Conservation (phyloP, 768 basidiomycete species). For the Macrocybe gigantea region DNA sequence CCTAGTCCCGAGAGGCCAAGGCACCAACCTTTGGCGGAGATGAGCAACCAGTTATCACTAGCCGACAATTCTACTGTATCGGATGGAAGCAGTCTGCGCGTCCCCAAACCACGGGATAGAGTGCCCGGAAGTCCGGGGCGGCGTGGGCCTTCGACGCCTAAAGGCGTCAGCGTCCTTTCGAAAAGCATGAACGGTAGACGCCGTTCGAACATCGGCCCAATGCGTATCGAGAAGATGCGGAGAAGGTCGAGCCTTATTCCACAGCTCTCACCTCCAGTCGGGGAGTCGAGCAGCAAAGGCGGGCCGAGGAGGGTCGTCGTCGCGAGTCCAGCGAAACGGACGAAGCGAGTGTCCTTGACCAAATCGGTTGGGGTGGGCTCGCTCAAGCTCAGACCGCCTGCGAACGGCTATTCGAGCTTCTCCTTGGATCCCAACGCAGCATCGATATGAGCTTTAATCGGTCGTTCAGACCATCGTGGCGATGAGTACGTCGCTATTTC, state of each 20-base stretch:
- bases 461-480: slow-evolving; percentile 50
- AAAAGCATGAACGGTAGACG: slow-evolving; percentile 39
- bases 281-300: slow-evolving; percentile 26
- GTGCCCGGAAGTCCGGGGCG: slow-evolving; percentile 38
- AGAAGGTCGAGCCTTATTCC: slow-evolving; percentile 80
- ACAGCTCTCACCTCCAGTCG: slow-evolving; percentile 45
- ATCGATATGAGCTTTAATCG: slow-evolving; percentile 44
- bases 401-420: slow-evolving; percentile 17
- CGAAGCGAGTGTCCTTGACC: slow-evolving; percentile 51
- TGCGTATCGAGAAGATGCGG: slow-evolving; percentile 66
- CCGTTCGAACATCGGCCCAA: slow-evolving; percentile 72
- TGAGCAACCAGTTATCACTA: slow-evolving; percentile 43
- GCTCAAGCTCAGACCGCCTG: slow-evolving; percentile 19
- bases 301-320: slow-evolving; percentile 30
- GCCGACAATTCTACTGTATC: slow-evolving; percentile 24
- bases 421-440: slow-evolving; percentile 41
- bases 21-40: slow-evolving; percentile 53
- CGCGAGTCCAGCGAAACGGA: slow-evolving; percentile 54
- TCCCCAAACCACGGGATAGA: slow-evolving; percentile 35
- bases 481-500: slow-evolving; percentile 25
- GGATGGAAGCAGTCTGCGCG: slow-evolving; percentile 21
- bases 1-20: slow-evolving; percentile 25
- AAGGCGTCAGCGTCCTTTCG: slow-evolving; percentile 10
- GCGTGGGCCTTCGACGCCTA: slow-evolving; percentile 46
- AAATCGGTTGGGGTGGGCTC: slow-evolving; percentile 29